A percentile compares a stretch with the other conserved stretches of the same genome.
These are phyloP conservation scores for Cordyceps cicadae DNA, from an alignment of 2,329 filamentous ascomycete genomes.

Conservation along the genomic window DNA sequence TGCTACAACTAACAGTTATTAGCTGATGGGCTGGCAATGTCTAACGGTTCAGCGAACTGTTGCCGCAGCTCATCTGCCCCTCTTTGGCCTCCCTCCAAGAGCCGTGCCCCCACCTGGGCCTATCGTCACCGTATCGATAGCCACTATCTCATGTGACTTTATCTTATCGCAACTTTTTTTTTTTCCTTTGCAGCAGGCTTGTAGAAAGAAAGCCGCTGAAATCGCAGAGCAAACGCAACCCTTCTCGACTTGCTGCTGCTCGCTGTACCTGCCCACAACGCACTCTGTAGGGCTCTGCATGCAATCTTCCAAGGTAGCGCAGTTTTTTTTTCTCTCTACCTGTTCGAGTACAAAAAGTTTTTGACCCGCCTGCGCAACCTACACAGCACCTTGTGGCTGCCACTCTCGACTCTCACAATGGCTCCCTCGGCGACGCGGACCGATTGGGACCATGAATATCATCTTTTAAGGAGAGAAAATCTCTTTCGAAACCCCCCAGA, in stretches of 20 bases:
- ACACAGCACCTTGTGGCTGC: background rate
- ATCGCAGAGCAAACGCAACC: background rate
- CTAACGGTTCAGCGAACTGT: background rate
- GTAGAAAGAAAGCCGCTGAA: background rate
- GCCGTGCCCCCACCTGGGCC: background rate
- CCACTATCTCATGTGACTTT: conserved; percentile 10
- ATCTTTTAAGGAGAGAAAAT: conserved; percentile 76
- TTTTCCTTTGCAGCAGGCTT: conserved; percentile 6
- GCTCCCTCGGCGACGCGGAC: conserved; percentile 52
- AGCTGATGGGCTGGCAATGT: background rate
- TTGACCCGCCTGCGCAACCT: background rate
- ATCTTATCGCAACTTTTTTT: conserved; percentile 12
- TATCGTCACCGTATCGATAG: conserved; percentile 7
- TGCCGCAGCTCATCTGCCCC: background rate
- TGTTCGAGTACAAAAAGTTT: background rate
- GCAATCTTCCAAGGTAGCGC: background rate
- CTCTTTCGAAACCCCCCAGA: conserved; percentile 84
- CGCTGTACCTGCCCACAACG: background rate
- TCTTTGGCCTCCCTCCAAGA: conserved; percentile 1
- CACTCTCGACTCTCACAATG: conserved; percentile 32
- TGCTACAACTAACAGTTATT: background rate
- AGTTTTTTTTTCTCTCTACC: background rate
- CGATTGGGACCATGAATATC: conserved; percentile 76
- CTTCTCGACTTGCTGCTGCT: background rate
- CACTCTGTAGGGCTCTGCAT: background rate